A percentile compares a stretch with the other conserved stretches of the same genome.
These are phyloP conservation scores for Irpex sp. DNA, from an alignment of 1,284 basidiomycete genomes.

Conservation along the genomic window DNA sequence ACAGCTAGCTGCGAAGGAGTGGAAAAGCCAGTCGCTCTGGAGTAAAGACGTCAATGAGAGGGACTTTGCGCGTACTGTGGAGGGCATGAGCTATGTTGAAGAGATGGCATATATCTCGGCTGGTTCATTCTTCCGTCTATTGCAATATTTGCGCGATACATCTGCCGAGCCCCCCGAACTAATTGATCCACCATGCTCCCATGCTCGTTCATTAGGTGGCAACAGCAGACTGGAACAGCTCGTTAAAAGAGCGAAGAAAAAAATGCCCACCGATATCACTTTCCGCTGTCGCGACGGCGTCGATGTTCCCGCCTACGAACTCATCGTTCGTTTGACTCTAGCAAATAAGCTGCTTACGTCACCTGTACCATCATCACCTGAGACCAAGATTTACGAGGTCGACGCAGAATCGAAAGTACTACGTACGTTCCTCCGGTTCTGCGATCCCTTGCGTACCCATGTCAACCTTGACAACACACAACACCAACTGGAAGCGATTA, in stretches of 20 bases:
- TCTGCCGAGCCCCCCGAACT: too few species aligned
- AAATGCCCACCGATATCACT: constrained; percentile 1
- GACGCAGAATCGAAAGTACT: not conserved
- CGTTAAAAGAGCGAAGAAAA: too few species aligned
- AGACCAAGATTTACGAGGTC: constrained; percentile 2
- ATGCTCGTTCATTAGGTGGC: too few species aligned
- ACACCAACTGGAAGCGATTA: not conserved
- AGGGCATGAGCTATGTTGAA: not conserved
- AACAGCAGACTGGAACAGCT: too few species aligned
- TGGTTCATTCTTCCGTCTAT: constrained; percentile 6
- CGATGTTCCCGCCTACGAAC: not conserved
- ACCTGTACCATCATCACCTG: not conserved
- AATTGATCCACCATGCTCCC: too few species aligned
- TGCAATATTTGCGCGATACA: not conserved
- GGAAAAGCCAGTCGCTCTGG: not conserved
- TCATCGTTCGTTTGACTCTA: constrained; percentile 2
- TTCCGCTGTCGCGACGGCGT: constrained; percentile 5
- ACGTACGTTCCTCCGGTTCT: not conserved
- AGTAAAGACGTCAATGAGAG: not conserved
- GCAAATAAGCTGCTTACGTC: constrained; percentile 1
- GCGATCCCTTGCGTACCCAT: not conserved
- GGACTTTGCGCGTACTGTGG: not conserved
- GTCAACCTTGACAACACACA: not conserved
- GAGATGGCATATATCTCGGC: constrained; percentile 10
- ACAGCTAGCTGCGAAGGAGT: constrained; percentile 1